Base-by-base conservation (phyloP, 805 yeast species). In the Ogataea degrootiae region DNA sequence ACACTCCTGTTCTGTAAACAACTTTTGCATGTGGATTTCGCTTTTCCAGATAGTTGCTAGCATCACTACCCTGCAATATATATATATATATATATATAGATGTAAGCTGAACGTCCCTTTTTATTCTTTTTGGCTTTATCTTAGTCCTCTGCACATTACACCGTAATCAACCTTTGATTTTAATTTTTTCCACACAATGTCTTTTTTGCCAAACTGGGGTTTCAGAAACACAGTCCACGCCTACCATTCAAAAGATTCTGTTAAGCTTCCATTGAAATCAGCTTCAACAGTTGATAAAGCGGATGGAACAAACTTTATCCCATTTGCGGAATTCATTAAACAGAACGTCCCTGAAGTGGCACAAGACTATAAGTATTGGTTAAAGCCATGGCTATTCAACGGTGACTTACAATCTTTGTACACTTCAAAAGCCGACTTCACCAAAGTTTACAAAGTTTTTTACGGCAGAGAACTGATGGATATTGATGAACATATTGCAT, bases 361-460 rank as follows among this genome's bases (percentile, higher is more conserved):
- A 22, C 56, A 68, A 19, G 70, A 70, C 5, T 63, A 69, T 45
- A 63, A 64, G n/a, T 74, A 63, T 55, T 63, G 58, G 56, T 64
- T 76, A 42, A 71, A 73, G 50, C 82, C 83, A 4, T 60, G 70
- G 14, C 61, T 78, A 6, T 63, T 74, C 44, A 71, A 71, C 39
- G 82, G 82, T 23, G 73, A 74, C 40, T 53, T 73, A 21, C 83
- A 79, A 59, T 75, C 79, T 4, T 68, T 79, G 15, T 77, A 74
- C 53, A 63, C 76, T 2, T 74, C 76, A 1, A 55, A 74, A 36
- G 70, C 70, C 40, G 72, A 74, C 53, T 74, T 69, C 47, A 72
- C 73, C 7, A 52, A 65, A 31, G 55, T 58, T 16, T 77, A 73
- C 52, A 66, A 66, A 31, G 72, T 79, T 3, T 61, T 67, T 57